Evolutionary conservation across 805 yeast genomes (phyloP).

Genomic region (Yamadazyma nakazawae): DNA sequence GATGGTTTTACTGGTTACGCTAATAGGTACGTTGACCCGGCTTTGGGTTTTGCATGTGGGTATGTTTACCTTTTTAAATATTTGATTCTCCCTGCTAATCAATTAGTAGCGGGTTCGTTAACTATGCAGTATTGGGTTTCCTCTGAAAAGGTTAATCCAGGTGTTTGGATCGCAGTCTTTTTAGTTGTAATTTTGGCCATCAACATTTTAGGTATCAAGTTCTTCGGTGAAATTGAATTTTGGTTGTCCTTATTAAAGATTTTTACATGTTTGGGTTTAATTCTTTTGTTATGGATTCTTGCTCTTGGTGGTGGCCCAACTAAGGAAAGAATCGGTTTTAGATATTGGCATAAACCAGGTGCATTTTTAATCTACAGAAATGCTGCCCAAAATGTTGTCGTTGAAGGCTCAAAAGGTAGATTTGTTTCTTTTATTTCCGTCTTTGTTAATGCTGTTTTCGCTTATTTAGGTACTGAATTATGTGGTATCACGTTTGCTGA

Average conservation of each 20-base stretch:
- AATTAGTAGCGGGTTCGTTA: slow-evolving; percentile 59
- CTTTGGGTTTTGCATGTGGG: slow-evolving; percentile 68
- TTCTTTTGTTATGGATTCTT: slow-evolving; percentile 57
- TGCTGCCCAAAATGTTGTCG: slow-evolving; percentile 27
- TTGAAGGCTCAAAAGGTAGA: slow-evolving; percentile 47
- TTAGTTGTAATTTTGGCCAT: slow-evolving; percentile 39
- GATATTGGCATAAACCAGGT: slow-evolving; percentile 70
- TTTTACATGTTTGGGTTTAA: slow-evolving; percentile 61
- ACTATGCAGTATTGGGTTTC: slow-evolving; percentile 53
- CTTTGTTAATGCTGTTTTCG: slow-evolving; percentile 63
- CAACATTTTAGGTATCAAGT: slow-evolving; percentile 49
- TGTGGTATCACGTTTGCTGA: slow-evolving; percentile 76
- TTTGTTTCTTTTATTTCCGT: slow-evolving; percentile 62
- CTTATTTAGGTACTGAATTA: slow-evolving; percentile 67
- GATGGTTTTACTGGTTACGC: slow-evolving; percentile 68
- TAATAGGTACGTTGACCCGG: slow-evolving; percentile 60
- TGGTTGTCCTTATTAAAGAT: slow-evolving; percentile 66
- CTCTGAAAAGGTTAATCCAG: slow-evolving; percentile 47
- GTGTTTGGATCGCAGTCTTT: slow-evolving; percentile 54
- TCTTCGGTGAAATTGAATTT: slow-evolving; percentile 56
- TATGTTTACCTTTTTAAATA: slow-evolving; percentile 58
- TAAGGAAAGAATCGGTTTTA: slow-evolving; percentile 69
- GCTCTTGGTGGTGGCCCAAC: slow-evolving; percentile 79
- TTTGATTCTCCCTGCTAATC: slow-evolving; percentile 57
- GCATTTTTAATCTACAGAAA: slow-evolving; percentile 53